A percentile compares a stretch with the other conserved stretches of the same genome.
Evolutionary conservation across 176 grass and related monocot genomes (phyloP).

Genomic region (Triticum dicoccoides): DNA sequence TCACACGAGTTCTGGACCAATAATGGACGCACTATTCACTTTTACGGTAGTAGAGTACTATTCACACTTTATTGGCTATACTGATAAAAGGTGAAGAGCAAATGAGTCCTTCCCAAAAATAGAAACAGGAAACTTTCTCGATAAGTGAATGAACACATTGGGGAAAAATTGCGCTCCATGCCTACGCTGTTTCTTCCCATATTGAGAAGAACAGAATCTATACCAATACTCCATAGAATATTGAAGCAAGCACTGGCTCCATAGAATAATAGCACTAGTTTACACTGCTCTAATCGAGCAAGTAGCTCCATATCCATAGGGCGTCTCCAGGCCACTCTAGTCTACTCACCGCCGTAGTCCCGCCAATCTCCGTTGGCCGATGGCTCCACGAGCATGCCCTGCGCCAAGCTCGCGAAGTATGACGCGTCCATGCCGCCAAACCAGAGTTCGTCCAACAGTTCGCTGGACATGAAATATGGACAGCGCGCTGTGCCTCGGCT

Average conservation of each 20-base stretch:
- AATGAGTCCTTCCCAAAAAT: background rate
- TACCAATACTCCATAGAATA: too few relatives aligned
- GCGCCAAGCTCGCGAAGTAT: conserved; percentile 47
- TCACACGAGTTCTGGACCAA: too few relatives aligned
- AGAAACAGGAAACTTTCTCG: background rate
- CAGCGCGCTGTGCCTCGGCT: background rate
- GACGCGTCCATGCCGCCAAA: conserved; percentile 31
- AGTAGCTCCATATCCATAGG: conserved; percentile 39
- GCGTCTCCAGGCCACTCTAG: background rate
- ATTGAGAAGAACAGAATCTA: background rate
- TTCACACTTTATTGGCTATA: background rate
- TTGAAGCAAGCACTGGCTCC: too few relatives aligned
- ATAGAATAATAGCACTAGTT: too few relatives aligned
- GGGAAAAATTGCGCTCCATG: background rate
- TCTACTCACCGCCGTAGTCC: conserved; percentile 15
- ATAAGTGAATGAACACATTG: background rate
- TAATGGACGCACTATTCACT: too few relatives aligned
- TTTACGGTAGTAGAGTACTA: background rate
- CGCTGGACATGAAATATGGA: background rate
- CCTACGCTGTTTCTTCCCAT: background rate
- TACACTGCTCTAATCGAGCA: background rate
- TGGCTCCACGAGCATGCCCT: conserved; percentile 52
- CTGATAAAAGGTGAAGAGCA: background rate
- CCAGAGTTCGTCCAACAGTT: background rate
- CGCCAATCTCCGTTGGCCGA: background rate